Conservation (phyloP, 176 grass and related monocot species). For the Oryza rufipogon region DNA sequence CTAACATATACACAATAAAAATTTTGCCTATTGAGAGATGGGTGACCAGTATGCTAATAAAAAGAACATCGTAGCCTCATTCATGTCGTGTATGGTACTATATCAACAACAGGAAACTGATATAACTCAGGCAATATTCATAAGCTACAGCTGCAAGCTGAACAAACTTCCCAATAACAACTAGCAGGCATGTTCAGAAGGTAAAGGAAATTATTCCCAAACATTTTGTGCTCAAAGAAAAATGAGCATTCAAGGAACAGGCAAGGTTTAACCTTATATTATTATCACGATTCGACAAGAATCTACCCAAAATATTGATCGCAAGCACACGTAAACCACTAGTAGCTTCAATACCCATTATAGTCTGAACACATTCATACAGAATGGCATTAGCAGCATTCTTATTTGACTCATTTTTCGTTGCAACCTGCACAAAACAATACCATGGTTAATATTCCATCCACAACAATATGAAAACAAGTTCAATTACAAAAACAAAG, state of each 20-base stretch:
- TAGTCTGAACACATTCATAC: constrained; percentile 97
- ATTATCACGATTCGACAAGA: constrained; percentile 96
- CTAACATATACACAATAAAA: constrained; percentile 9
- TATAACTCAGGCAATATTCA: constrained; percentile 12
- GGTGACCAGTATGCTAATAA: constrained; percentile 21
- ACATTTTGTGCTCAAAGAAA: background rate
- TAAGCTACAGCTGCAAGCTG: constrained; percentile 27
- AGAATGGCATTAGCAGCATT: constrained; percentile 97
- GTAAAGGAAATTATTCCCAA: constrained; percentile 7
- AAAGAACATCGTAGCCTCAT: constrained; percentile 28
- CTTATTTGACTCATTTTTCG: constrained; percentile 93
- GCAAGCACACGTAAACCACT: constrained; percentile 90
- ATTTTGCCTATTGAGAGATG: background rate
- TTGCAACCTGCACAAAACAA: constrained; percentile 70
- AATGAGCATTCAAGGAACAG: constrained; percentile 13
- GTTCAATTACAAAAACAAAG: background rate
- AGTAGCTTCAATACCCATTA: constrained; percentile 96
- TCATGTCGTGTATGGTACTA: background rate
- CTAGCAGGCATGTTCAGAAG: constrained; percentile 3
- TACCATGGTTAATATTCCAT: background rate
- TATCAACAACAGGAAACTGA: constrained; percentile 21
- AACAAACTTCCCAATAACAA: constrained; percentile 20
- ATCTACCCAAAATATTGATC: constrained; percentile 98
- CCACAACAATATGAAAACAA: background rate
- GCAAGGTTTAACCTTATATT: constrained; percentile 79